Percentiles rank a stretch among this genome's conserved stretches.
Evolutionary conservation across 176 grass and related monocot genomes (phyloP).

Genomic region (Alopecurus myosuroides): DNA sequence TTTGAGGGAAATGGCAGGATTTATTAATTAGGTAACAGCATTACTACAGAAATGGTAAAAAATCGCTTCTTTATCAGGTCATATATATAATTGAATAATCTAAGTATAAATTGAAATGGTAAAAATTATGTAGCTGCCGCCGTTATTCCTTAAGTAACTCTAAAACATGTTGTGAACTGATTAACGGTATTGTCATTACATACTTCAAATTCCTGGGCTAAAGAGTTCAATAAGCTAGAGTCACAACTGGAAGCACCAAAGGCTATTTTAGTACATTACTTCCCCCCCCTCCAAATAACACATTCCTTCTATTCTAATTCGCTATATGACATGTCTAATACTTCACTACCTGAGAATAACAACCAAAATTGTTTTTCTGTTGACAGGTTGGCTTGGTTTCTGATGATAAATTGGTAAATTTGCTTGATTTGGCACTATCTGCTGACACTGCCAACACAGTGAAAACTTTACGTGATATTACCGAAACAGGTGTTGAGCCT

Average conservation of each 20-base stretch:
- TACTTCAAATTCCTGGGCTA: too few species aligned
- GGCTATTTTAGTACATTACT: background rate
- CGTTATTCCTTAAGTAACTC: too few species aligned
- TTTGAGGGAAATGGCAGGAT: too few species aligned
- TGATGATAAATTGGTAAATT: conserved; percentile 88
- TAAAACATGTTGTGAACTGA: too few species aligned
- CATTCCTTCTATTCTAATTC: background rate
- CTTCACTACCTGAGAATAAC: conserved; percentile 4
- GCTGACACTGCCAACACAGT: conserved; percentile 95
- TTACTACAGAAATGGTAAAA: too few species aligned
- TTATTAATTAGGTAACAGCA: too few species aligned
- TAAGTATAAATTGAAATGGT: background rate
- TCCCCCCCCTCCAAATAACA: background rate
- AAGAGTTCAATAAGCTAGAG: too few species aligned
- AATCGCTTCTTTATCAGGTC: too few species aligned
- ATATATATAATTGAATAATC: background rate
- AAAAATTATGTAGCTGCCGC: too few species aligned
- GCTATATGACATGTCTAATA: background rate
- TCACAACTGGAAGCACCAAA: background rate
- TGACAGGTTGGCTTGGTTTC: conserved; percentile 88
- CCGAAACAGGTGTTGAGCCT: conserved; percentile 85
- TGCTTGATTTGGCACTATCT: conserved; percentile 96
- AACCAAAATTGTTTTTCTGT: conserved; percentile 32
- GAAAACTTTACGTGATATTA: conserved; percentile 83
- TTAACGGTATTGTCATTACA: too few species aligned